Evolutionary conservation across 2,329 filamentous ascomycete species (phyloP).

Genomic region (Fusarium dimerum): DNA sequence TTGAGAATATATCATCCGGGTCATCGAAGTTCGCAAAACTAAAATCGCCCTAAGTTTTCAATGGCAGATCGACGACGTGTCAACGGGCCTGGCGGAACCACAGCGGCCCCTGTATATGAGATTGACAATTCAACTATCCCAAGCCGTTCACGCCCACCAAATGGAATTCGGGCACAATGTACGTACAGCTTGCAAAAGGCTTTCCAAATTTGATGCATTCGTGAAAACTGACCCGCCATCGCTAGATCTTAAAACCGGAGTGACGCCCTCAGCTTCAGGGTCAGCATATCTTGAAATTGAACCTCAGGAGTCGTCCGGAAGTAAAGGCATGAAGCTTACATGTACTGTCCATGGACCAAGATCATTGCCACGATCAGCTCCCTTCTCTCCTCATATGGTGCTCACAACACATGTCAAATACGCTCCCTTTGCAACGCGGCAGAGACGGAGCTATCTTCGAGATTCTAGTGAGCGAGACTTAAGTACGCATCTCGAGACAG

Average conservation of each 20-base stretch:
- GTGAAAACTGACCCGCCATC: conserved; percentile 3
- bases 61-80: conserved; percentile 88
- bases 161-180: conserved; percentile 86
- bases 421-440: conserved; percentile 85
- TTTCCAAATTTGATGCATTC: background rate
- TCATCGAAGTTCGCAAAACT: conserved; percentile 6
- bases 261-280: conserved; percentile 90
- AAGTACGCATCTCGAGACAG: conserved; percentile 87
- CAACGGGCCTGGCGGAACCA: conserved; percentile 82
- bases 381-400: conserved; percentile 90
- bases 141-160: conserved; percentile 59
- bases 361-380: conserved; percentile 83
- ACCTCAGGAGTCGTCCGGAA: conserved; percentile 44
- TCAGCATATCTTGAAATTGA: conserved; percentile 82
- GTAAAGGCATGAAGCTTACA: conserved; percentile 81
- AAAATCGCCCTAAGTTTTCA: conserved; percentile 1
- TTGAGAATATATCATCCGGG: no score
- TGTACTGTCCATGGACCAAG: conserved; percentile 93
- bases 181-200: conserved; percentile 37
- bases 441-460: conserved; percentile 80
- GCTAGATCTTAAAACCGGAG: conserved; percentile 82
- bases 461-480: conserved; percentile 87
- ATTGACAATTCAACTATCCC: conserved; percentile 44
- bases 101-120: conserved; percentile 72
- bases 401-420: conserved; percentile 95